These are phyloP conservation scores for Marsdenia floribunda DNA, from an alignment of 257 asterid species.

Conservation along the genomic window DNA sequence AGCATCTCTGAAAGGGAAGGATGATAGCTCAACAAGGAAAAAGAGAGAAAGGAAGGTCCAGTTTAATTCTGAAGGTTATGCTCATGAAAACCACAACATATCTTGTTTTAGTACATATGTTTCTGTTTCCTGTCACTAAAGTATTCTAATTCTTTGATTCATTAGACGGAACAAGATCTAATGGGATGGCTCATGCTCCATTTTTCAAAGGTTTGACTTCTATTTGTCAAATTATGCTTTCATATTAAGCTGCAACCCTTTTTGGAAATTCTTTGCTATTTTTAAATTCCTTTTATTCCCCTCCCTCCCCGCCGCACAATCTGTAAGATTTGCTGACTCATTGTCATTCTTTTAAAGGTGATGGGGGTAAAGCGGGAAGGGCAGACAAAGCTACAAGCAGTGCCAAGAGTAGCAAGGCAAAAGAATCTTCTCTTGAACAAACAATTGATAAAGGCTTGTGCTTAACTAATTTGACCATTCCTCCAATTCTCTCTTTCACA, in stretches of 20 bases:
- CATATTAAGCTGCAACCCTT: constrained; percentile 15
- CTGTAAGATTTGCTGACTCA: constrained; percentile 8
- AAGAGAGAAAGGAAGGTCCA: constrained; percentile 65
- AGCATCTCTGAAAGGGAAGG: constrained; percentile 44
- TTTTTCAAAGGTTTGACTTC: constrained; percentile 36
- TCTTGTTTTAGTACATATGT: constrained; percentile 2
- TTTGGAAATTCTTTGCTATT: constrained; percentile 6
- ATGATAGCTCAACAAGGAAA: constrained; percentile 39
- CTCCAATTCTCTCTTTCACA: background rate
- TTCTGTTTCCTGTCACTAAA: constrained; percentile 2
- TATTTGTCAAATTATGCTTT: constrained; percentile 9
- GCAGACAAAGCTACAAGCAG: constrained; percentile 50
- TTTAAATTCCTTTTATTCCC: background rate
- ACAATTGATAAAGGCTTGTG: constrained; percentile 55
- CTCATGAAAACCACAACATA: background rate
- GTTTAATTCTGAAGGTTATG: constrained; percentile 56
- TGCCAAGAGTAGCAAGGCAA: constrained; percentile 40
- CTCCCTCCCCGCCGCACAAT: background rate
- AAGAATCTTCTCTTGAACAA: constrained; percentile 43
- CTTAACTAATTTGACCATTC: background rate
- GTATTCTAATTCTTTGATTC: constrained; percentile 31
- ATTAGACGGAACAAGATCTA: constrained; percentile 31
- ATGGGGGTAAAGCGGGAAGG: constrained; percentile 47
- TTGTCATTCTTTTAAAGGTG: constrained; percentile 25
- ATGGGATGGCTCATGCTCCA: constrained; percentile 39